These are phyloP conservation scores for Hymenotorrendiella dingleyae DNA, from an alignment of 2,329 filamentous ascomycete species.

Conservation along the genomic window DNA sequence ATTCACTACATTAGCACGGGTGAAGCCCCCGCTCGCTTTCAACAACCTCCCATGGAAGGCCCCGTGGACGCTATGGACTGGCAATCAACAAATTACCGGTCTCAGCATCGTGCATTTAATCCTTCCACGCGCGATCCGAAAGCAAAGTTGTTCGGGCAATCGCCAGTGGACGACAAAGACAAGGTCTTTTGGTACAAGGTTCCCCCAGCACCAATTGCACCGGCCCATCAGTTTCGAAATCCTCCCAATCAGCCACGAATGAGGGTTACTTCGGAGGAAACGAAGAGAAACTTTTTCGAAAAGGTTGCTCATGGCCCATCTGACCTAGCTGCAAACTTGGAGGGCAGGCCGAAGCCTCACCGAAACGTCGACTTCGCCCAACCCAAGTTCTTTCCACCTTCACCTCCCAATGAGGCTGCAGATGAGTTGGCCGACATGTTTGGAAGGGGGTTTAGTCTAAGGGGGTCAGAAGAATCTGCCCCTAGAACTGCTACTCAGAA, in stretches of 20 bases:
- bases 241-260: conserved; percentile 52
- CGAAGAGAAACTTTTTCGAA: conserved; percentile 46
- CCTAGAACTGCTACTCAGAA: too few relatives aligned
- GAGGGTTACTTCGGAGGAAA: conserved; percentile 39
- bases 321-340: not conserved
- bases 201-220: conserved; percentile 62
- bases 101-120: conserved; percentile 51
- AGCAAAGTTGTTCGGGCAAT: conserved; percentile 29
- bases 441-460: too few relatives aligned
- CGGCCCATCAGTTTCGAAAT: conserved; percentile 56
- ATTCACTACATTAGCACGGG: conserved; percentile 10
- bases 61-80: conserved; percentile 67
- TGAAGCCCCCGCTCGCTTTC: not conserved
- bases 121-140: conserved; percentile 35
- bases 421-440: conserved; percentile 18
- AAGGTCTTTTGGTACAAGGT: conserved; percentile 63
- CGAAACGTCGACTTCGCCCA: conserved; percentile 45
- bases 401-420: conserved; percentile 10
- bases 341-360: not conserved
- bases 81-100: conserved; percentile 45
- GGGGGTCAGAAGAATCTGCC: too few relatives aligned
- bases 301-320: conserved; percentile 12
- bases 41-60: not conserved
- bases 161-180: conserved; percentile 14
- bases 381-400: conserved; percentile 22